phyloP scores from a whole-genome alignment of 1,139 yeast genomes.

The Geotrichum fermentans region DNA sequence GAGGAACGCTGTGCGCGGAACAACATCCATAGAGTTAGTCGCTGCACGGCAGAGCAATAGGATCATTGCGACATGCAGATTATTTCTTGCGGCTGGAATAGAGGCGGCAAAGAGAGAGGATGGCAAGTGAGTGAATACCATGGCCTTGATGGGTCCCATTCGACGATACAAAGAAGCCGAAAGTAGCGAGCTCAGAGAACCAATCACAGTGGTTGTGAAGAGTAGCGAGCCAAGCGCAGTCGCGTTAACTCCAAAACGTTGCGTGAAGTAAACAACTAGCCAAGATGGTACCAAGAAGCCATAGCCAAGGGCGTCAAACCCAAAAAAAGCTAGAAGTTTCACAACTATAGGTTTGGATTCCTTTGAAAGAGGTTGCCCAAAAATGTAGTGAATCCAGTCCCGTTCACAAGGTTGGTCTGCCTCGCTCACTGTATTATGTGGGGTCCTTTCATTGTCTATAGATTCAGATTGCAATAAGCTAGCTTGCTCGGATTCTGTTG shows the following conservation, averaged over 20 bases:
- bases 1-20: slow-evolving; percentile 76
- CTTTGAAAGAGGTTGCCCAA: slow-evolving; percentile 21
- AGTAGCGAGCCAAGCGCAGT: slow-evolving; percentile 47
- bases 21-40: slow-evolving; percentile 80
- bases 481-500: slow-evolving; percentile 3
- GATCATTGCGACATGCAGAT: slow-evolving; percentile 33
- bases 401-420: not conserved
- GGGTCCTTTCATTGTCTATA: not conserved
- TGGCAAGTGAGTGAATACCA: slow-evolving; percentile 72
- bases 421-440: not conserved
- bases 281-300: slow-evolving; percentile 88
- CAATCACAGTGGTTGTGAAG: slow-evolving; percentile 56
- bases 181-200: slow-evolving; percentile 61
- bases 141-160: slow-evolving; percentile 77
- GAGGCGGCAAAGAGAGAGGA: slow-evolving; percentile 62
- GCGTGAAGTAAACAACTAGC: slow-evolving; percentile 70
- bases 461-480: slow-evolving; percentile 4
- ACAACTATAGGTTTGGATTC: slow-evolving; percentile 28
- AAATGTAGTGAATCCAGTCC: slow-evolving; percentile 15
- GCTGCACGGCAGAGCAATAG: slow-evolving; percentile 48
- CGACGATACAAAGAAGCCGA: slow-evolving; percentile 62
- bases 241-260: slow-evolving; percentile 33
- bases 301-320: slow-evolving; percentile 74
- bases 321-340: slow-evolving; percentile 52
- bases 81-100: slow-evolving; percentile 42